phyloP scores from a whole-genome alignment of 768 basidiomycete species.

The Hypsizygus marmoreus region DNA sequence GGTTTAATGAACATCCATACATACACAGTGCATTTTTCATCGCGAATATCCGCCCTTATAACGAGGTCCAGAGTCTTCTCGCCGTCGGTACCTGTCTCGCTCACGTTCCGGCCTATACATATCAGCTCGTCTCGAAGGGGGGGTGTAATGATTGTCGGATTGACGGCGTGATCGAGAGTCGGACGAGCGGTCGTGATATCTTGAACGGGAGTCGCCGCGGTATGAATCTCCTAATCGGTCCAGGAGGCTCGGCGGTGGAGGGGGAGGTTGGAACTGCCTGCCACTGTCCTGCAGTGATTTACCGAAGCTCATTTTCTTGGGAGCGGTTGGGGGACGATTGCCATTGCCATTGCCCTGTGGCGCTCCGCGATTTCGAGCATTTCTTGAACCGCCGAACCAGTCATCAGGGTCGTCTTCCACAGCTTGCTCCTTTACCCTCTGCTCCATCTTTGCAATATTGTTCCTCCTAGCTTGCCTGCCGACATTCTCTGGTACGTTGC shows the following conservation, averaged over 20 bases:
- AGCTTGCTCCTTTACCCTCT: conserved; percentile 42
- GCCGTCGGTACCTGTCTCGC: conserved; percentile 16
- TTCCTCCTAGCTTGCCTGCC: conserved; percentile 67
- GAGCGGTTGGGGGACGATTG: conserved; percentile 6
- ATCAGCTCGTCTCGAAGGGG: conserved; percentile 16
- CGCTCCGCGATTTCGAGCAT: conserved; percentile 13
- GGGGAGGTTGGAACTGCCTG: conserved; percentile 21
- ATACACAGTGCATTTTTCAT: conserved; percentile 18
- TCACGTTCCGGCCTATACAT: conserved; percentile 18
- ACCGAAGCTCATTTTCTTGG: conserved; percentile 39
- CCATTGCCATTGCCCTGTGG: conserved; percentile 7
- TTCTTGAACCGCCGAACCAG: conserved; percentile 56
- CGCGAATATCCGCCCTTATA: conserved; percentile 52
- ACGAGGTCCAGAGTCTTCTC: conserved; percentile 40
- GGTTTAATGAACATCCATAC: not conserved
- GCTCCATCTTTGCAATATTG: conserved; percentile 55
- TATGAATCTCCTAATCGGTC: conserved; percentile 22
- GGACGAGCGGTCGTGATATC: conserved; percentile 1
- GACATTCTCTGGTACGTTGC: conserved; percentile 55
- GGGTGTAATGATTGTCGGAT: not conserved
- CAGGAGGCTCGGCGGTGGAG: conserved; percentile 31
- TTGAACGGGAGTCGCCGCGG: conserved; percentile 10
- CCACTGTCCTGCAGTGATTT: conserved; percentile 31
- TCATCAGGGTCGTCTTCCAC: conserved; percentile 59
- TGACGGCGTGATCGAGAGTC: conserved; percentile 8